Percentiles rank a stretch among this genome's conserved stretches.
Evolutionary conservation across 2,329 filamentous ascomycete species (phyloP).

Genomic region (Zasmidium angulare): DNA sequence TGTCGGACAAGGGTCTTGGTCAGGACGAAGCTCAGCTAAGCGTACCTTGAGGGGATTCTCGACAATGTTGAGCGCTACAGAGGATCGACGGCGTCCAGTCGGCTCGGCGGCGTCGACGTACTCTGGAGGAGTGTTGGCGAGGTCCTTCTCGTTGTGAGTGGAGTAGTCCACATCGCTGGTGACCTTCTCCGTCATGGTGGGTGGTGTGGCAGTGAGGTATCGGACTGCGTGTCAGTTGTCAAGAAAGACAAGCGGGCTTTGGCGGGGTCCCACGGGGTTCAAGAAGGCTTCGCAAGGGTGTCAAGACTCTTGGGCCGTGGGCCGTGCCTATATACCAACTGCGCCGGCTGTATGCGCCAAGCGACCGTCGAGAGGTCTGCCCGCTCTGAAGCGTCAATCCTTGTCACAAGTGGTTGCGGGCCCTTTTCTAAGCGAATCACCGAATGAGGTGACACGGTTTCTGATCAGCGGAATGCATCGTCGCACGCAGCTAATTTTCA

Average conservation of each 20-base stretch:
- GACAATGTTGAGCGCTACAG: constrained; percentile 49
- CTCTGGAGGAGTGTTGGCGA: constrained; percentile 1
- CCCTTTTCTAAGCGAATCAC: too few species aligned
- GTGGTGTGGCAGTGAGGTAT: background rate
- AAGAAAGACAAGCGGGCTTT: background rate
- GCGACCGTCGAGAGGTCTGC: too few species aligned
- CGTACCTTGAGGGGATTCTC: constrained; percentile 48
- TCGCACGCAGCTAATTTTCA: too few species aligned
- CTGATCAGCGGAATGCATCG: too few species aligned
- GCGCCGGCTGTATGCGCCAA: too few species aligned
- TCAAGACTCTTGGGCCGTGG: too few species aligned
- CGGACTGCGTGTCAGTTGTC: background rate
- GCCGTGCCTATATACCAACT: too few species aligned
- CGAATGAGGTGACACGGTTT: too few species aligned
- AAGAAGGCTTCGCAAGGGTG: background rate
- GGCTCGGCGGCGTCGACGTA: background rate
- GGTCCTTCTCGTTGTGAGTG: constrained; percentile 18
- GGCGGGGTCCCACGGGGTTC: background rate
- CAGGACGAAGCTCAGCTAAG: background rate
- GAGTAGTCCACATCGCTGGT: constrained; percentile 10
- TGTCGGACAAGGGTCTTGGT: background rate
- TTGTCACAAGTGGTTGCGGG: too few species aligned
- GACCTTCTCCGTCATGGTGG: constrained; percentile 13
- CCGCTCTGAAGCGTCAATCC: too few species aligned
- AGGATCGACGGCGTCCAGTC: constrained; percentile 32